These are phyloP conservation scores for Kodamaea anthophila DNA, from an alignment of 1,139 yeast genomes.

Conservation along the genomic window DNA sequence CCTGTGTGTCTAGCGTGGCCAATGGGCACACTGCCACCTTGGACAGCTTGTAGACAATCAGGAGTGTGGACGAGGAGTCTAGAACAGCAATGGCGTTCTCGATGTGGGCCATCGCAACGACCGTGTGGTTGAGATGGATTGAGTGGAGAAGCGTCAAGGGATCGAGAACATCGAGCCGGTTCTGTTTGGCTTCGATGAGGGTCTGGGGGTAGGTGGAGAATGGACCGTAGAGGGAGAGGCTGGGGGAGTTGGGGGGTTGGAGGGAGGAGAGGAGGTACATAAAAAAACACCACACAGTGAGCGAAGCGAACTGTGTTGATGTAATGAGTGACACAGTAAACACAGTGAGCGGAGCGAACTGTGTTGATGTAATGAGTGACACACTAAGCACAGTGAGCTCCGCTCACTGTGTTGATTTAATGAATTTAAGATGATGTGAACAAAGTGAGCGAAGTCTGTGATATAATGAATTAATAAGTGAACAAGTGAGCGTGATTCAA, in stretches of 20 bases:
- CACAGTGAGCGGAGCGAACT: no score
- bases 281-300: no score
- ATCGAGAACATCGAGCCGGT: constrained; percentile 14
- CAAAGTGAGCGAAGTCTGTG: no score
- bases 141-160: constrained; percentile 1
- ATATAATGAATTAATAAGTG: no score
- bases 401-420: no score
- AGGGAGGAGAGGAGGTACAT: constrained; percentile 16
- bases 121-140: constrained; percentile 1
- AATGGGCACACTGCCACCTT: constrained; percentile 7
- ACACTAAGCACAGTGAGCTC: no score
- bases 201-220: constrained; percentile 12
- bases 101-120: constrained; percentile 8
- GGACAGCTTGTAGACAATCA: constrained; percentile 5
- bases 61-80: constrained; percentile 8
- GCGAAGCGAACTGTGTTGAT: no score
- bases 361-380: no score
- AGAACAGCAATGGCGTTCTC: constrained; percentile 13
- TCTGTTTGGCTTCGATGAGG: constrained; percentile 15
- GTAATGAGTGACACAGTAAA: no score
- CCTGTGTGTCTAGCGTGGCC: constrained; percentile 17
- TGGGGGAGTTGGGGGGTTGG: constrained; percentile 13
- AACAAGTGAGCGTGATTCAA: no score
- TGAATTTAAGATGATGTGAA: no score
- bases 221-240: constrained; percentile 10